Conservation (phyloP, 176 grass and related monocot species). For the Secale cereale region DNA sequence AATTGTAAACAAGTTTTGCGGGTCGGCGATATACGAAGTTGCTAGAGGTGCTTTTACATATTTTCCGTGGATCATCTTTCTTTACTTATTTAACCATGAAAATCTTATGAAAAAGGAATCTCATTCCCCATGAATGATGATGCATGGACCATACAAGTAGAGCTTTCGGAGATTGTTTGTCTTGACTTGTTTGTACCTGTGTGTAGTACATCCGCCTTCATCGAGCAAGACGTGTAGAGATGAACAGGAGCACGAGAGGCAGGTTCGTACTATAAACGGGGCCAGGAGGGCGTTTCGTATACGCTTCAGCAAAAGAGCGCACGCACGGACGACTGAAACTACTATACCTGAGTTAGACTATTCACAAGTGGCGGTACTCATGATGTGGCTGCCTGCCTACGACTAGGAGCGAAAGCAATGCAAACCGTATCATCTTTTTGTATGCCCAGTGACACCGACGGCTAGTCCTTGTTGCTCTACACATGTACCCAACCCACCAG, state of each 20-base stretch:
- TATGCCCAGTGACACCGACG: not conserved
- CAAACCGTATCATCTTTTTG: not conserved
- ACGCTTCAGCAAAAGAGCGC: constrained; percentile 22
- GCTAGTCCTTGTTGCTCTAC: not conserved
- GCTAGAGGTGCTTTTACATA: too few species aligned
- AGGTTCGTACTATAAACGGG: not conserved
- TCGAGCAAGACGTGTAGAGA: constrained; percentile 20
- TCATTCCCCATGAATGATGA: too few species aligned
- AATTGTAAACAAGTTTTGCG: too few species aligned
- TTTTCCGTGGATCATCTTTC: not conserved
- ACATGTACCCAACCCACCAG: not conserved
- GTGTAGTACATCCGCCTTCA: not conserved
- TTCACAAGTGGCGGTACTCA: not conserved
- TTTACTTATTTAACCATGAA: not conserved
- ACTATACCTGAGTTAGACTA: not conserved
- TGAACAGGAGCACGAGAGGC: not conserved
- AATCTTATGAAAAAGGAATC: not conserved
- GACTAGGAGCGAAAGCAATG: not conserved
- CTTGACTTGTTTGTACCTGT: not conserved
- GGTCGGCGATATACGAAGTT: too few species aligned
- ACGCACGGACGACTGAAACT: constrained; percentile 19
- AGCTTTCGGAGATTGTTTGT: not conserved
- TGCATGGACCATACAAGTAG: too few species aligned
- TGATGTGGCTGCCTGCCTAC: not conserved
- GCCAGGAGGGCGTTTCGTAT: constrained; percentile 23